Evolutionary conservation across 2,329 filamentous ascomycete genomes (phyloP), one percentile per base, ranked within the genome.

Genomic region (Dendryphion nanum): DNA sequence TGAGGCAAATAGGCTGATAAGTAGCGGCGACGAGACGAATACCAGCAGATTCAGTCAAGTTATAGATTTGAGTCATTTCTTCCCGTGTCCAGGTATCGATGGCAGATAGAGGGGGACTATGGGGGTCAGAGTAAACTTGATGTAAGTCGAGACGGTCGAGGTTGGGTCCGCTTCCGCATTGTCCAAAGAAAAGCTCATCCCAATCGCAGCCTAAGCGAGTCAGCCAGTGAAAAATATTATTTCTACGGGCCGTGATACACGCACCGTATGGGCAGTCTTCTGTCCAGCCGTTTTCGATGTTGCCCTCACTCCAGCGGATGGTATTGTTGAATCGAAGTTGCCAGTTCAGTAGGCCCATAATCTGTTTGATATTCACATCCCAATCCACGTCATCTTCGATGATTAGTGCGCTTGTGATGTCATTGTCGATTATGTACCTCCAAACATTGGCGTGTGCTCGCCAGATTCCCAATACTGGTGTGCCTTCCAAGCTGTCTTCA

Each of bases 321-420:
- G 46, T 47, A 30, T 49, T 49, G 31, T 49, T 49, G 34, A 44
- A 49, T 13, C 31, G 31, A 4, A 50, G 34, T 21, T 50, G 44
- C 47, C 44, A 50, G 17, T 38, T 41, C 28, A 41, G 37, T 8
- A 33, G 24, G 10, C 44, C 47, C 42, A 55, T 49, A 13, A 47
- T 42, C 6, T 42, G 38, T 18, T 44, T 48, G 35, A 51, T 47
- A 18, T 48, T 49, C 7, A 42, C 32, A 21, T 51, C 48, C 33
- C 33, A 51, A 28, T 51, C 48, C 6, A 47, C 41, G 23, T 51
- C 48, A 23, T 51, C 48, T 19, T 51, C 48, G 15, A 51, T 26
- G 32, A 49, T 40, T 4, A 51, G 35, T n/a, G 48, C 45, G 17
- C 24, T 40, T 24, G 35, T 18, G 18, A 50, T 39, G 18, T 50